phyloP scores from a whole-genome alignment of 768 basidiomycete species.

The Coprinellus micaceus region DNA sequence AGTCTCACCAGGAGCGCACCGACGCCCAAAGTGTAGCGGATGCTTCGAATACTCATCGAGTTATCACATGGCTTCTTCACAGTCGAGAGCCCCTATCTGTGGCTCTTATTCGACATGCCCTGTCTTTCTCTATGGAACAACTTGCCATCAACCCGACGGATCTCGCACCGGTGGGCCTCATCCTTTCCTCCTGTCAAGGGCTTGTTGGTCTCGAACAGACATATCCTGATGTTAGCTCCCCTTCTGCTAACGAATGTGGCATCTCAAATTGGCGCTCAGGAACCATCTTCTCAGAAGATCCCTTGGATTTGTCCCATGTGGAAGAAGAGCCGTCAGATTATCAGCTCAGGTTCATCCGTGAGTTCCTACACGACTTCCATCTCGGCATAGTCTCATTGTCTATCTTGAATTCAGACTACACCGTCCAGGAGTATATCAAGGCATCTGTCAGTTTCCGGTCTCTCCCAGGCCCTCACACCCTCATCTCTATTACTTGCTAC shows the following conservation, averaged over 20 bases:
- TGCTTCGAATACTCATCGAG: background rate
- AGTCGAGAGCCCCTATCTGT: background rate
- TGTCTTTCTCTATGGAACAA: background rate
- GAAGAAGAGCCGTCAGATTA: too few relatives aligned
- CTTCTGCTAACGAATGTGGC: too few relatives aligned
- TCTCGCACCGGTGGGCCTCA: background rate
- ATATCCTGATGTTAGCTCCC: too few relatives aligned
- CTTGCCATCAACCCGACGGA: background rate
- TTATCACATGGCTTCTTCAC: background rate
- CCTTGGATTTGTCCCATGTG: too few relatives aligned
- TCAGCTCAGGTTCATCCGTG: background rate
- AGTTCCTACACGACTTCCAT: background rate
- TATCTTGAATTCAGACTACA: background rate
- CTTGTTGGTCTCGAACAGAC: too few relatives aligned
- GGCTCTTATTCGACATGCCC: background rate
- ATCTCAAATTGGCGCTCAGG: too few relatives aligned
- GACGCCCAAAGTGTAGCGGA: background rate
- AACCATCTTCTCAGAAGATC: too few relatives aligned
- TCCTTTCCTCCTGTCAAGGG: background rate
- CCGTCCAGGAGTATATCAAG: background rate
- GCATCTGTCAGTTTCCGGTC: background rate
- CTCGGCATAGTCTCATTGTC: background rate
- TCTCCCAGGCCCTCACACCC: background rate
- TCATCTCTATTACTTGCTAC: background rate
- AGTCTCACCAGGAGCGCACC: background rate